Evolutionary conservation across 495 filamentous ascomycete species (phyloP).

Genomic region (Collariella sp.): DNA sequence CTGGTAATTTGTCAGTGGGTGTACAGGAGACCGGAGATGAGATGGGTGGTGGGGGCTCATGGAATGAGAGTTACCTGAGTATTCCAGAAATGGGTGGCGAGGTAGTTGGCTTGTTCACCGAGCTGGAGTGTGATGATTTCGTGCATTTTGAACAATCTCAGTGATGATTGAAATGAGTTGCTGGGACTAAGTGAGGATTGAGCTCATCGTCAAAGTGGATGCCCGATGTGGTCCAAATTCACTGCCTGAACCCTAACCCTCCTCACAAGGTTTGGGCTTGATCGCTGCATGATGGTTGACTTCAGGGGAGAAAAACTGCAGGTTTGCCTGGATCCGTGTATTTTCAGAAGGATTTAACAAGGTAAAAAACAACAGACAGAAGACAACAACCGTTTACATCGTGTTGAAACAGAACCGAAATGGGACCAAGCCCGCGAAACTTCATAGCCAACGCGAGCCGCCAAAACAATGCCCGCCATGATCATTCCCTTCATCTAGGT

Average conservation of each 20-base stretch:
- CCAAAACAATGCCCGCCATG: constrained; percentile 1
- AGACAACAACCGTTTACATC: too few species aligned
- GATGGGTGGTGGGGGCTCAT: not conserved
- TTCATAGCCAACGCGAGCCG: not conserved
- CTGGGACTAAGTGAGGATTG: constrained; percentile 5
- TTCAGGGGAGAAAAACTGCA: too few species aligned
- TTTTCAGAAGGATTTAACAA: too few species aligned
- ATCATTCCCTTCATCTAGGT: constrained; percentile 11
- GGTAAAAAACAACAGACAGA: not conserved
- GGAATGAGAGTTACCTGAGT: constrained; percentile 47
- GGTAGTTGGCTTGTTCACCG: constrained; percentile 84
- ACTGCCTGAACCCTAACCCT: constrained; percentile 8
- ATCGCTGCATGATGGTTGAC: too few species aligned
- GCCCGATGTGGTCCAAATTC: not conserved
- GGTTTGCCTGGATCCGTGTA: too few species aligned
- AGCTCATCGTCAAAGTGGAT: constrained; percentile 2
- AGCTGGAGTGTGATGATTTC: constrained; percentile 93
- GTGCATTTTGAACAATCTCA: constrained; percentile 55
- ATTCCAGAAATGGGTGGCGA: constrained; percentile 99
- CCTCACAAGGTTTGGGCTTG: too few species aligned
- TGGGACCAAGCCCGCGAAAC: not conserved
- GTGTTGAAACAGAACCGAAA: not conserved
- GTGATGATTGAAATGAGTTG: not conserved
- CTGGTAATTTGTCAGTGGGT: constrained; percentile 30
- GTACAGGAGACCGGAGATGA: constrained; percentile 1